A percentile compares a stretch with the other conserved stretches of the same genome.
Conservation (phyloP, 306 rosid genomes). For the Betula pendula region DNA sequence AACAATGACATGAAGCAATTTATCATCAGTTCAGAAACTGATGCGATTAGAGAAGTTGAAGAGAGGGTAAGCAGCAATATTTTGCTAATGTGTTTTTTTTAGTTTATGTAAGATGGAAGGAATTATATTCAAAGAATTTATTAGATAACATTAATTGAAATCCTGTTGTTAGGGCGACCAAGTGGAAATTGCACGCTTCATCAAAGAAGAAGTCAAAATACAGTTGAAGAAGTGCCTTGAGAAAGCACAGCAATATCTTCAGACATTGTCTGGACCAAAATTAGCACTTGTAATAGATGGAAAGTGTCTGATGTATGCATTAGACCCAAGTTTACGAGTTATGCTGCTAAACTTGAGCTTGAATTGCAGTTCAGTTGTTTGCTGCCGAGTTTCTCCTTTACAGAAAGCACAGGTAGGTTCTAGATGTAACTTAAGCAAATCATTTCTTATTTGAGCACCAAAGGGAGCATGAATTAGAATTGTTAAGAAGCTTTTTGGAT, state of each 20-base stretch:
- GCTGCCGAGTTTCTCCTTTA: slow-evolving; percentile 98
- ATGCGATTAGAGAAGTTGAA: slow-evolving; percentile 90
- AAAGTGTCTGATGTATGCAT: slow-evolving; percentile 90
- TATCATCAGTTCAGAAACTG: slow-evolving; percentile 90
- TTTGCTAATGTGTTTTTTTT: slow-evolving; percentile 5
- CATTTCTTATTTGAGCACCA: neutral
- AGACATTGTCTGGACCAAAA: slow-evolving; percentile 61
- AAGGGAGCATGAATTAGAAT: neutral
- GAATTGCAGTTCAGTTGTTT: slow-evolving; percentile 90
- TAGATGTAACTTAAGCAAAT: neutral
- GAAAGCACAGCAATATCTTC: slow-evolving; percentile 68
- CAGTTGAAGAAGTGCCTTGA: slow-evolving; percentile 69
- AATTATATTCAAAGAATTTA: slow-evolving; percentile 4
- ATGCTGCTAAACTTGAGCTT: slow-evolving; percentile 80
- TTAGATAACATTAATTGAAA: slow-evolving; percentile 14
- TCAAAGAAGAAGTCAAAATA: slow-evolving; percentile 75
- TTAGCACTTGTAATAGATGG: slow-evolving; percentile 96
- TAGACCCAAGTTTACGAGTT: slow-evolving; percentile 87
- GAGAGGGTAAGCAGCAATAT: slow-evolving; percentile 58
- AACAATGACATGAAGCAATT: slow-evolving; percentile 92
- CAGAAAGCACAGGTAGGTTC: slow-evolving; percentile 94
- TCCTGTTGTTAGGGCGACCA: slow-evolving; percentile 77
- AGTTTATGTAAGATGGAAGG: slow-evolving; percentile 1
- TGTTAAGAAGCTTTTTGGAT: neutral
- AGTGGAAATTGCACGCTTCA: slow-evolving; percentile 90